Percentiles rank a stretch among this genome's conserved stretches.
These are phyloP conservation scores for Claviceps purpurea DNA, from an alignment of 2,329 filamentous ascomycete genomes.

Conservation along the genomic window DNA sequence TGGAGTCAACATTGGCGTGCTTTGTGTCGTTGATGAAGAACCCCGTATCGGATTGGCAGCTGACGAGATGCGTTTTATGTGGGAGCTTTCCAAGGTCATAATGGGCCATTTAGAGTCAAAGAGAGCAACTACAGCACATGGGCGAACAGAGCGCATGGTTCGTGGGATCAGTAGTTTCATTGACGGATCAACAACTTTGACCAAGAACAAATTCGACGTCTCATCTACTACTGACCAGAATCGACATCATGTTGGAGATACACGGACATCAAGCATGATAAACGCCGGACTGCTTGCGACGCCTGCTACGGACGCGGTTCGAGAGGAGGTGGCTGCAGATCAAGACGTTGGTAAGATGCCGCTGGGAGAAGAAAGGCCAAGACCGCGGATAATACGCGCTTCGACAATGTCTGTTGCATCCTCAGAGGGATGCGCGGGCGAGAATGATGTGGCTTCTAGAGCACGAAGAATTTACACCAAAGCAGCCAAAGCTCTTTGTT, in stretches of 20 bases:
- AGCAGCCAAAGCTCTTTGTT: conserved; percentile 1
- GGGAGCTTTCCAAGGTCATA: conserved; percentile 12
- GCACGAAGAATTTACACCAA: background rate
- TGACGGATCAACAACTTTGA: conserved; percentile 7
- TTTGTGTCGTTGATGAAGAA: conserved; percentile 11
- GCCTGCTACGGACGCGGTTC: background rate
- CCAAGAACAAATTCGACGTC: background rate
- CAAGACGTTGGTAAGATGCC: background rate
- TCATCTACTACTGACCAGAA: background rate
- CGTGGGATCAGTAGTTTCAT: conserved; percentile 18
- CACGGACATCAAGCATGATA: background rate
- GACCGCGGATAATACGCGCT: background rate
- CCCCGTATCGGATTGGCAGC: conserved; percentile 9
- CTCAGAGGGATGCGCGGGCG: background rate
- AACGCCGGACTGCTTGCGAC: background rate
- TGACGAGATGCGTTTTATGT: conserved; percentile 11
- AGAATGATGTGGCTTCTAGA: background rate
- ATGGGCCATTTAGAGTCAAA: conserved; percentile 19
- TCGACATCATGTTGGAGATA: conserved; percentile 11
- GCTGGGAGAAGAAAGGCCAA: background rate
- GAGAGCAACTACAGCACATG: conserved; percentile 11
- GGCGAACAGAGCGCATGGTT: conserved; percentile 19
- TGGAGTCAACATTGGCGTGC: conserved; percentile 23
- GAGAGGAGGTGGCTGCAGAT: background rate
- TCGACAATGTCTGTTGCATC: background rate